These are phyloP conservation scores for Leucocoprinus leucothites DNA, from an alignment of 768 basidiomycete species.

Conservation along the genomic window DNA sequence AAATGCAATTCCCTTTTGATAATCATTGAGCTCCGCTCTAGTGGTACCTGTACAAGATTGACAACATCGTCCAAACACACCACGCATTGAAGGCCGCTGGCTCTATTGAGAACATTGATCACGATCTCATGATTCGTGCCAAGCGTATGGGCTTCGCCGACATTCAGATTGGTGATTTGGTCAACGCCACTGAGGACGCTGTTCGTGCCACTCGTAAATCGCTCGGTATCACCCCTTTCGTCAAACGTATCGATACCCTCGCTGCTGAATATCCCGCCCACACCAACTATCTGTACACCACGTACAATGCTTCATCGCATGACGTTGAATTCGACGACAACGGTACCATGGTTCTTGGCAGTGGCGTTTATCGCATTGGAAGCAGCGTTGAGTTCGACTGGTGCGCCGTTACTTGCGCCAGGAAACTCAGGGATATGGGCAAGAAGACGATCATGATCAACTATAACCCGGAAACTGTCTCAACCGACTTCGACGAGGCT, in stretches of 20 bases:
- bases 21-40: slow-evolving; percentile 23
- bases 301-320: slow-evolving; percentile 95
- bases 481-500: slow-evolving; percentile 99
- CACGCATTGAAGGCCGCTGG: slow-evolving; percentile 67
- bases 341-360: slow-evolving; percentile 99
- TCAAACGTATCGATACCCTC: slow-evolving; percentile 98
- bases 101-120: slow-evolving; percentile 64
- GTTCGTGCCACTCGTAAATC: slow-evolving; percentile 88
- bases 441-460: slow-evolving; percentile 98
- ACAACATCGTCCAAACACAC: slow-evolving; percentile 94
- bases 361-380: slow-evolving; percentile 97
- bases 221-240: slow-evolving; percentile 88
- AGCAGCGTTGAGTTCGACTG: slow-evolving; percentile 99
- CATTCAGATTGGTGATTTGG: slow-evolving; percentile 81
- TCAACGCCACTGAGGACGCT: slow-evolving; percentile 66
- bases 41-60: slow-evolving; percentile 99
- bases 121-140: slow-evolving; percentile 79
- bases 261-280: slow-evolving; percentile 98
- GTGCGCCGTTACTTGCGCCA: slow-evolving; percentile 99
- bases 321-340: slow-evolving; percentile 95
- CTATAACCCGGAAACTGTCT: slow-evolving; percentile 99
- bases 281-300: slow-evolving; percentile 99
- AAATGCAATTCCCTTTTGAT: neutral
- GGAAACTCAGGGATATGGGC: slow-evolving; percentile 89
- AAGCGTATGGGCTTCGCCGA: slow-evolving; percentile 98